These are phyloP conservation scores for Cyclostephanos tholiformis DNA, from an alignment of 108 stramenopile species.

Conservation along the genomic window DNA sequence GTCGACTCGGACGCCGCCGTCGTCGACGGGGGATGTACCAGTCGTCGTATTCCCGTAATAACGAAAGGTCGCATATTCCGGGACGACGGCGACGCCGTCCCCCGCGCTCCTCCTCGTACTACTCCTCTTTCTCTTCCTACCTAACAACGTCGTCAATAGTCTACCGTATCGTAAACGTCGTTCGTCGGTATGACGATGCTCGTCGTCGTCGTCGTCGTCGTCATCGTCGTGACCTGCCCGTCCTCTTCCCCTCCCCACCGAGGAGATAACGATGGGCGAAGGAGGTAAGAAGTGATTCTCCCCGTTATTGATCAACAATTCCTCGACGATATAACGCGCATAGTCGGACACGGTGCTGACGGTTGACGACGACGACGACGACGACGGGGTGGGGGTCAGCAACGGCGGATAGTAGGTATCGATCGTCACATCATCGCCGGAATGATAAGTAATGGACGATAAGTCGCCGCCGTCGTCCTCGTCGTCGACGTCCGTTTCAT, in stretches of 20 bases:
- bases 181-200: too few species aligned
- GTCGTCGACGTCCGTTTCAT: background rate
- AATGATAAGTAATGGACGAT: too few species aligned
- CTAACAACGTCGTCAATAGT: too few species aligned
- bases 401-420: background rate
- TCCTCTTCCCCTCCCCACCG: too few species aligned
- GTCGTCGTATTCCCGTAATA: too few species aligned
- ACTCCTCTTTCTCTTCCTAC: too few species aligned
- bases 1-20: background rate
- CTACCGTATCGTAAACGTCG: too few species aligned
- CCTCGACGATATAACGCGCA: slow-evolving; percentile 1
- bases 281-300: background rate
- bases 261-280: background rate
- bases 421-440: background rate
- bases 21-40: background rate
- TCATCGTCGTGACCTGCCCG: background rate
- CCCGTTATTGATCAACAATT: background rate
- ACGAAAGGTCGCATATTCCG: too few species aligned
- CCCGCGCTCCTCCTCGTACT: too few species aligned
- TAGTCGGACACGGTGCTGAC: background rate
- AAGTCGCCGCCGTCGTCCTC: background rate
- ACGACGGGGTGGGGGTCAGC: background rate
- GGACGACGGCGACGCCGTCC: too few species aligned
- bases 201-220: too few species aligned
- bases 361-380: background rate